Conservation (phyloP, 371 early-diverging fungal species). For the Mucor lusitanicus region DNA sequence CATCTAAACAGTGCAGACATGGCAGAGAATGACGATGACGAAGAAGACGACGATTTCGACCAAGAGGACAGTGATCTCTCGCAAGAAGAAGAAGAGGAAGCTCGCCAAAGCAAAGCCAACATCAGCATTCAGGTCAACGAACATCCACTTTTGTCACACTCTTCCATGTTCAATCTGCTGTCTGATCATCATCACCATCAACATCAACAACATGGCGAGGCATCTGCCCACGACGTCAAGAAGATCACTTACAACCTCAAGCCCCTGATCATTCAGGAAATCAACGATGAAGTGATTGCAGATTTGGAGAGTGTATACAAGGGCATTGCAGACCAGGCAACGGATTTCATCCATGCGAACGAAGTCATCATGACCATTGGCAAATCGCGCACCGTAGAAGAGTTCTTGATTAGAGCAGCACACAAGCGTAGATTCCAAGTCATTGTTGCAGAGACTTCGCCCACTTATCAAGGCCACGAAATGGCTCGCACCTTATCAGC, state of each 20-base stretch:
- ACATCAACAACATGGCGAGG: constrained; percentile 2
- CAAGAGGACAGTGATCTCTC: neutral
- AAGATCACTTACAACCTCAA: constrained; percentile 55
- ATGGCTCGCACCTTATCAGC: constrained; percentile 78
- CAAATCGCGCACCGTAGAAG: constrained; percentile 82
- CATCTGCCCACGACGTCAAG: neutral
- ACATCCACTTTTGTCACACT: constrained; percentile 34
- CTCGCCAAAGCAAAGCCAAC: neutral
- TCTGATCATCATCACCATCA: constrained; percentile 47
- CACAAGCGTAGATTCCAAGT: constrained; percentile 90
- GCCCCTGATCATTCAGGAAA: constrained; percentile 76
- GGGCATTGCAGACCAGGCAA: constrained; percentile 78
- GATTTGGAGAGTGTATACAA: constrained; percentile 74
- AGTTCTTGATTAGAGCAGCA: constrained; percentile 86
- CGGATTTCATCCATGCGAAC: constrained; percentile 89
- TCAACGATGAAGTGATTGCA: constrained; percentile 81
- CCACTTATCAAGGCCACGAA: constrained; percentile 83
- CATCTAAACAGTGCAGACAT: neutral
- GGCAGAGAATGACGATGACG: constrained; percentile 9
- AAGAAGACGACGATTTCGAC: neutral
- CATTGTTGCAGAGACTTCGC: constrained; percentile 90
- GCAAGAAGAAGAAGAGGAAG: neutral
- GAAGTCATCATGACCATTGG: constrained; percentile 96
- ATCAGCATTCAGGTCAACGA: constrained; percentile 3
- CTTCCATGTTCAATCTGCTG: constrained; percentile 67